Conservation (phyloP, 257 asterid genomes). For the Sherardia arvensis region DNA sequence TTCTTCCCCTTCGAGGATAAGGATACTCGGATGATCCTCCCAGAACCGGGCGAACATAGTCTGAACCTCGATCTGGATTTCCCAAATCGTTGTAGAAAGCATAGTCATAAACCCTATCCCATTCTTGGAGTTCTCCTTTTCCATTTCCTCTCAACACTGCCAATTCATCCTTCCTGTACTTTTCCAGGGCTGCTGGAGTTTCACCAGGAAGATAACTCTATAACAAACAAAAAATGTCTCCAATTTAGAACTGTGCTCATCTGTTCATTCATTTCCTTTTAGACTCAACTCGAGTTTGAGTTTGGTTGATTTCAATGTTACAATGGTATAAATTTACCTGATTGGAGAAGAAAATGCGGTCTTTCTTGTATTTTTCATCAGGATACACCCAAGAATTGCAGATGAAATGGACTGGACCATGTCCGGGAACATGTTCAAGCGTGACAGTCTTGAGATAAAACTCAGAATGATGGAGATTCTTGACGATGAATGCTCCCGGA, state of each 20-base stretch:
- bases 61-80: slow-evolving; percentile 18
- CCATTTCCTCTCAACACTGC: slow-evolving; percentile 25
- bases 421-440: slow-evolving; percentile 21
- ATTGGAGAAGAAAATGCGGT: slow-evolving; percentile 30
- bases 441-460: slow-evolving; percentile 33
- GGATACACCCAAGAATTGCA: slow-evolving; percentile 38
- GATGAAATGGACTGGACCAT: slow-evolving; percentile 16
- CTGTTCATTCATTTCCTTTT: too few relatives aligned
- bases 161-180: slow-evolving; percentile 23
- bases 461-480: slow-evolving; percentile 22
- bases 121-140: slow-evolving; percentile 24
- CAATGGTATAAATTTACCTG: slow-evolving; percentile 15
- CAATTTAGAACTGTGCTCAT: not conserved
- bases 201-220: slow-evolving; percentile 30
- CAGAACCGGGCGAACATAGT: slow-evolving; percentile 19
- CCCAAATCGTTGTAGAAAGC: slow-evolving; percentile 31
- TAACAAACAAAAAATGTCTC: not conserved
- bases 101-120: slow-evolving; percentile 34
- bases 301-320: not conserved
- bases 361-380: slow-evolving; percentile 16
- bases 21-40: slow-evolving; percentile 23
- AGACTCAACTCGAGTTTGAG: not conserved
- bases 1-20: slow-evolving; percentile 65
- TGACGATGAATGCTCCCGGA: slow-evolving; percentile 30
- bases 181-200: slow-evolving; percentile 19